A percentile compares a stretch with the other conserved stretches of the same genome.
phyloP scores from a whole-genome alignment of 208 protist species.

The Herpetomonas samuelpessoai region DNA sequence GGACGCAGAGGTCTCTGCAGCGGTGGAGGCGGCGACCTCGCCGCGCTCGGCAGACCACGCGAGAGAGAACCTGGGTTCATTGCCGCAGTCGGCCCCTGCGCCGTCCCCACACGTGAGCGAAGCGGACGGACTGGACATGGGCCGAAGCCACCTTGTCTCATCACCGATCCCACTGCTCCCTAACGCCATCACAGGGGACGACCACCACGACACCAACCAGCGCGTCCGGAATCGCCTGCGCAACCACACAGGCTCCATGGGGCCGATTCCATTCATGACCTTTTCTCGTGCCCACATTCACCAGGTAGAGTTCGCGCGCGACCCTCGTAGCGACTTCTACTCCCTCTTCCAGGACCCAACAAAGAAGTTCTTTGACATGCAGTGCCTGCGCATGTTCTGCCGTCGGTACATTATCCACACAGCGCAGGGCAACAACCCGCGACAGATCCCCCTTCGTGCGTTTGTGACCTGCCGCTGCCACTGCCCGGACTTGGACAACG shows the following conservation, averaged over 20 bases:
- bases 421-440: conserved; percentile 67
- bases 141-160: not conserved
- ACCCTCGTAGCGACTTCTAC: conserved; percentile 53
- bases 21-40: not conserved
- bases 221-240: conserved; percentile 25
- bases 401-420: conserved; percentile 81
- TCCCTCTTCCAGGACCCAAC: conserved; percentile 58
- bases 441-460: conserved; percentile 46
- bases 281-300: conserved; percentile 70
- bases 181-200: conserved; percentile 14
- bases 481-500: conserved; percentile 50
- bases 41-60: conserved; percentile 1
- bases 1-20: not conserved
- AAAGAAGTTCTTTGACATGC: conserved; percentile 62
- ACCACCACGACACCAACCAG: conserved; percentile 13
- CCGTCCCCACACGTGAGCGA: not conserved
- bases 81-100: not conserved
- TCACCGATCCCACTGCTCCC: conserved; percentile 8
- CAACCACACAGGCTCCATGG: conserved; percentile 17
- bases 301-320: conserved; percentile 61
- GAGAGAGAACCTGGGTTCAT: not conserved
- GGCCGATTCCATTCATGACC: conserved; percentile 76
- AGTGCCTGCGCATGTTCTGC: conserved; percentile 84
- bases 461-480: conserved; percentile 64
- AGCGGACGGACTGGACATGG: conserved; percentile 7